A percentile compares a stretch with the other conserved stretches of the same genome.
Conservation (phyloP, 2,329 filamentous ascomycete genomes). For the Fusarium brevicatenulatum region DNA sequence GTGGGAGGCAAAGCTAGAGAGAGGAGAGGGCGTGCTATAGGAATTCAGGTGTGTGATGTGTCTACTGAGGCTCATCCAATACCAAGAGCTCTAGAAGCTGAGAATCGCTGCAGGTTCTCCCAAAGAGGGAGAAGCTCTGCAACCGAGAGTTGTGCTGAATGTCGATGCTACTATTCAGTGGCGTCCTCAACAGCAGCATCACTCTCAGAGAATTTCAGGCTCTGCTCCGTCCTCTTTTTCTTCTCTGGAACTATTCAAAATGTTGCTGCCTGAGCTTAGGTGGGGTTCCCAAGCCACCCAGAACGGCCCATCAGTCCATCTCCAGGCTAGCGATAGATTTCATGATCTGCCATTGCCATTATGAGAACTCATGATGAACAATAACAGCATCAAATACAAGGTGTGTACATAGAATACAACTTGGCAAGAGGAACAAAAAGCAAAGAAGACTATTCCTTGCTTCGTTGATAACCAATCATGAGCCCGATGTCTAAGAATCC, state of each 20-base stretch:
- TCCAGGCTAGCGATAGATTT: conserved; percentile 25
- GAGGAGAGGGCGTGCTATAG: background rate
- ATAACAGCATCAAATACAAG: background rate
- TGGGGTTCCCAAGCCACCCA: conserved; percentile 24
- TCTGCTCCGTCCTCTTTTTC: background rate
- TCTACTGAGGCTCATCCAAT: background rate
- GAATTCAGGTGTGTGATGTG: background rate
- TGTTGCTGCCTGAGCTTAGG: conserved; percentile 37
- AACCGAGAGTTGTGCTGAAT: background rate
- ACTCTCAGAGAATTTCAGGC: background rate
- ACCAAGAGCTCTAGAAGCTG: conserved; percentile 33
- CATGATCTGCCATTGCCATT: conserved; percentile 26
- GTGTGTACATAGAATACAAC: conserved; percentile 3
- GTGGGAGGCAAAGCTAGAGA: conserved; percentile 2
- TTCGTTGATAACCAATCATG: background rate
- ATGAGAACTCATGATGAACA: conserved; percentile 34
- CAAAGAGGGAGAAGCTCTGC: background rate
- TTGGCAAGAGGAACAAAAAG: background rate
- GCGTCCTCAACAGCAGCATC: conserved; percentile 1
- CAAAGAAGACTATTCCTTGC: background rate
- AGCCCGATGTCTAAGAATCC: background rate
- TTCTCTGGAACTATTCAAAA: conserved; percentile 13
- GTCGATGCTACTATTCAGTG: conserved; percentile 12
- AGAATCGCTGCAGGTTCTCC: background rate
- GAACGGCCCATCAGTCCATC: conserved; percentile 16